Conservation (phyloP, 1,284 basidiomycete species). For the Porogramme epimiltina region DNA sequence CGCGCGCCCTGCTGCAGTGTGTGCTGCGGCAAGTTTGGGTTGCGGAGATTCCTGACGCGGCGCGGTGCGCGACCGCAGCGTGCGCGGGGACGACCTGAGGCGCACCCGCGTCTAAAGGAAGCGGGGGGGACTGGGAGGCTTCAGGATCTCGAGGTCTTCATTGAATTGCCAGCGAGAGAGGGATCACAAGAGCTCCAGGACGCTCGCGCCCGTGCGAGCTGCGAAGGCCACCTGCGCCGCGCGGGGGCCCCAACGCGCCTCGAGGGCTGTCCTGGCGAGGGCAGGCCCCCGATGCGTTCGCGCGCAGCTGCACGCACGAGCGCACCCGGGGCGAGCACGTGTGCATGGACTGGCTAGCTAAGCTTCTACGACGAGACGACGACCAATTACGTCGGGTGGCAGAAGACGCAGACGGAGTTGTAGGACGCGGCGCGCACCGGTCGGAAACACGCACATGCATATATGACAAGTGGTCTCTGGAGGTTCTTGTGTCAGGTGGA, state of each 20-base stretch:
- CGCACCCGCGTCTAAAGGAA: conserved; percentile 12
- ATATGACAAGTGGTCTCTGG: no score
- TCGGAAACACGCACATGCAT: no score
- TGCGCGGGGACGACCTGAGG: conserved; percentile 14
- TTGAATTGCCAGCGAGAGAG: no score
- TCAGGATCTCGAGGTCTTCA: no score
- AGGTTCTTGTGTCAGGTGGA: no score
- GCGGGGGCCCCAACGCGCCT: conserved; percentile 35
- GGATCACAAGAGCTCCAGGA: no score
- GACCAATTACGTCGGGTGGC: conserved; percentile 19
- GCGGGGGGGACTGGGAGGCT: no score
- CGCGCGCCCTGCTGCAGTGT: conserved; percentile 29
- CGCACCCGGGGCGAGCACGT: conserved; percentile 14
- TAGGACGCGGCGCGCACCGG: not conserved
- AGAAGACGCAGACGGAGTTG: not conserved
- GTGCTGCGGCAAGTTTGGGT: conserved; percentile 28
- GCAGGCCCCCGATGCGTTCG: conserved; percentile 29
- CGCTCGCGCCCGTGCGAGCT: conserved; percentile 17
- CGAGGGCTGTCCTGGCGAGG: no score
- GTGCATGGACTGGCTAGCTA: conserved; percentile 23
- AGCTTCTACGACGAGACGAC: conserved; percentile 21
- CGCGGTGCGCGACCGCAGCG: conserved; percentile 21
- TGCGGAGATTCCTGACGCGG: conserved; percentile 22
- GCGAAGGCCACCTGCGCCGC: conserved; percentile 33
- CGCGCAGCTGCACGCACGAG: conserved; percentile 10